Evolutionary conservation across 2,329 filamentous ascomycete species (phyloP), one percentile per base, ranked within the genome.

Genomic region (Nannizziopsis barbatae): DNA sequence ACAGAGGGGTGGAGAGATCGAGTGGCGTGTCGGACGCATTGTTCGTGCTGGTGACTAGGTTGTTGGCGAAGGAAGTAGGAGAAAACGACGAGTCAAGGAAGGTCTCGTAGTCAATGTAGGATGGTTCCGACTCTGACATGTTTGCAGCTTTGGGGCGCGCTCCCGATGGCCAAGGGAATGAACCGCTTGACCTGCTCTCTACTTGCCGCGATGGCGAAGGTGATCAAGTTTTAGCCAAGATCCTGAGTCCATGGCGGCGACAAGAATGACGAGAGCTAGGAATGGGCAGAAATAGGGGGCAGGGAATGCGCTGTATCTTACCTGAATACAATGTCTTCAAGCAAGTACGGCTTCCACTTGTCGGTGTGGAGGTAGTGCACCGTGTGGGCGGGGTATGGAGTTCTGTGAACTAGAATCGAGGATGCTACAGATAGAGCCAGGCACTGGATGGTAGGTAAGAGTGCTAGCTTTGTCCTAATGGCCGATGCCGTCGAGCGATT

Each of bases 81-180:
- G 82, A 85, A 71, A 98, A 98, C 53, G 77, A 72, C 9, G 88
- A 85, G 42, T 83, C 79, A 55, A 95, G 78, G 60, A 98, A 94
- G 54, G 86, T 77, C 64, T 94, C 87, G 69, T 95, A 94, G 76
- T 96, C 89, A 62, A 98, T 89, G 69, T 98, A 98, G 7, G 86
- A 92, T 36, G 81, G 76, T 45, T 68, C 66, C 12, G 54, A 56
- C 53, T 64, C 63, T 6, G 61, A 57, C 66, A 69, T 69, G 3
- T 15, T 52, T 15, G 18, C 44, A 40, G 17, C 46, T 8, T 27
- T 35, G 30, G n/a, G 30, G 22, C n/a, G 22, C 22, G 22, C n/a
- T 33, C 45, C 38, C 30, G 30, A 5, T 47, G n/a, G 7, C 15
- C 22, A 27, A 17, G 37, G 38, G 30, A 36, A 36, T 31, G 27